Evolutionary conservation across 1,284 basidiomycete genomes (phyloP), one percentile per base, ranked within the genome.

Genomic region (Hymenochaete sp.): DNA sequence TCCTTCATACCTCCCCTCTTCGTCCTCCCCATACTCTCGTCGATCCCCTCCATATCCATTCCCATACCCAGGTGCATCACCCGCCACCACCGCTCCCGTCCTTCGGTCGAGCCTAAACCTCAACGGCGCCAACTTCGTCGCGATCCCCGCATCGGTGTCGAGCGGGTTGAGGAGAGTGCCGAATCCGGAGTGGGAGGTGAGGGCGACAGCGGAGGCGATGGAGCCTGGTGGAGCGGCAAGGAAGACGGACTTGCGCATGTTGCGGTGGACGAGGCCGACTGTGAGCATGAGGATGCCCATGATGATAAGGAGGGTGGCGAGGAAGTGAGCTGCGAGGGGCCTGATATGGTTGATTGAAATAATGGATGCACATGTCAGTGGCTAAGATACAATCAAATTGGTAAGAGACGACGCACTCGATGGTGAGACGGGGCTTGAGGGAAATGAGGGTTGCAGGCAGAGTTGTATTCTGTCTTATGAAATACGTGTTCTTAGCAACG

Each of bases 51-150:
- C 14, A 6, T 5, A 6, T n/a, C 4, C 13, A 5, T 8, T n/a
- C 5, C 14, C 32, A 35, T 19, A 41, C 18, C 51, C 39, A 21
- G 48, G 48, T 24, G 38, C 35, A 42, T 73, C 71, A 47, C 72
- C 73, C 0, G 75, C 76, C 5, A 82, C 56, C 41, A 82, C 73
- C 11, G 76, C 79, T 19, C 80, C 79, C 0, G 79, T 79, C 31
- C 72, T 59, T 42, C 55, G 58, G 53, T 82, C 80, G 39, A 83
- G 53, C 25, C 68, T 56, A 62, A 82, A 82, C n/a, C 61, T 62
- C 42, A 82, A 53, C 2, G 68, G 70, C n/a, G 60, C 57, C 25
- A 82, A 59, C 52, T 74, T 79, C 39, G 61, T 57, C 26, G 63
- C 60, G 26, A 82, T 61, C 5, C 59, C 61, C 22, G 48, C 39